These are phyloP conservation scores for Periconia sp. DNA, from an alignment of 2,329 filamentous ascomycete genomes.

Conservation along the genomic window DNA sequence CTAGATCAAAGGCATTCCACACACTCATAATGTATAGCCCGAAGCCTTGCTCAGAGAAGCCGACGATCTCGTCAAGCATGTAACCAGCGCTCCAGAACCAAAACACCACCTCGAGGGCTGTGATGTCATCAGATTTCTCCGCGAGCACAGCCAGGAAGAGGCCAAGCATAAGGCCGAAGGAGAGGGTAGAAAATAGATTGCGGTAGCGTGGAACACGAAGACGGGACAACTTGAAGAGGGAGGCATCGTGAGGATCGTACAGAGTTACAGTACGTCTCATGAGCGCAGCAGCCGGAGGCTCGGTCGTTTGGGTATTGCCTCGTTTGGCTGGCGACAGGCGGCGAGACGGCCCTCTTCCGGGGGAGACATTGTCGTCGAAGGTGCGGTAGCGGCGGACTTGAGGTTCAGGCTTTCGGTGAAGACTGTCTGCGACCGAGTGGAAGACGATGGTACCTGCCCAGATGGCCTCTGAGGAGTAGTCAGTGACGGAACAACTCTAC, in stretches of 20 bases:
- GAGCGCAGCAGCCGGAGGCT: conserved; percentile 40
- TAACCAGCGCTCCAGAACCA: conserved; percentile 99
- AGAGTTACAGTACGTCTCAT: conserved; percentile 78
- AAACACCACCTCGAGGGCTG: conserved; percentile 83
- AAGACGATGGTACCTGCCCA: conserved; percentile 97
- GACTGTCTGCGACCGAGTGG: conserved; percentile 82
- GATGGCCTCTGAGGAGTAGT: conserved; percentile 86
- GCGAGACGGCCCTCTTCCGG: conserved; percentile 37
- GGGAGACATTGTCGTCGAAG: conserved; percentile 30
- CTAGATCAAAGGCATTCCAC: conserved; percentile 95
- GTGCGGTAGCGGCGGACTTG: conserved; percentile 25
- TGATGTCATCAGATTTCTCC: conserved; percentile 79
- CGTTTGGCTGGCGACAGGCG: conserved; percentile 32
- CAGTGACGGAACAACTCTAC: too few relatives aligned
- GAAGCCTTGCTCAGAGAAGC: conserved; percentile 96
- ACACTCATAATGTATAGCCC: conserved; percentile 97
- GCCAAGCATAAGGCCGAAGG: conserved; percentile 81
- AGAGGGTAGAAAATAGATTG: conserved; percentile 86
- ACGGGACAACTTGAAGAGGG: conserved; percentile 87
- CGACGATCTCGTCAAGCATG: conserved; percentile 94
- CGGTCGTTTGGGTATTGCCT: conserved; percentile 16
- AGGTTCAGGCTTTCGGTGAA: conserved; percentile 69
- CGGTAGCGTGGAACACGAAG: conserved; percentile 90
- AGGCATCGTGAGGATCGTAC: conserved; percentile 90
- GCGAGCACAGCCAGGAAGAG: conserved; percentile 84